Percentiles rank a stretch among this genome's conserved stretches.
Conservation (phyloP, 1,284 basidiomycete genomes). For the Vanrija humicola region DNA sequence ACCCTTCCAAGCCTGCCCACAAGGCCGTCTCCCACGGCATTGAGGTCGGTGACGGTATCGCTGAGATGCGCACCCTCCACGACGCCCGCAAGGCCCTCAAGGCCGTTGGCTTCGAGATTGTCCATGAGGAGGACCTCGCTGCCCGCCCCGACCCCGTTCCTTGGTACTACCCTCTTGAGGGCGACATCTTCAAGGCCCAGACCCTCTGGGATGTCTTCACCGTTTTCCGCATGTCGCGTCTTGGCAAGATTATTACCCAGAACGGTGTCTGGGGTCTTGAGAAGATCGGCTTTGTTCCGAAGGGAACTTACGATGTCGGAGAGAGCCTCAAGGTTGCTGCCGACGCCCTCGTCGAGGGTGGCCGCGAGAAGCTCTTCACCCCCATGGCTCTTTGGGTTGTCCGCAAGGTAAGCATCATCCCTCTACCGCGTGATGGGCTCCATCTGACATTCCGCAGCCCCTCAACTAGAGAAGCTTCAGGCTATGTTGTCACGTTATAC, state of each 20-base stretch:
- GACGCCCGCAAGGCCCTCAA: conserved; percentile 73
- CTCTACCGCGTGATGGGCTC: background rate
- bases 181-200: conserved; percentile 86
- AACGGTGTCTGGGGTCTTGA: conserved; percentile 75
- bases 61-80: conserved; percentile 84
- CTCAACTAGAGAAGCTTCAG: conserved; percentile 7
- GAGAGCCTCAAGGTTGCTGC: conserved; percentile 82
- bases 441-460: conserved; percentile 1
- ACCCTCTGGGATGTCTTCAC: conserved; percentile 86
- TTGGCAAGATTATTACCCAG: conserved; percentile 82
- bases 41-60: conserved; percentile 92
- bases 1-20: conserved; percentile 79
- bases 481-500: conserved; percentile 1
- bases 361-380: conserved; percentile 70
- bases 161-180: conserved; percentile 97
- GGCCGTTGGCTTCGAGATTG: conserved; percentile 81
- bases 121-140: conserved; percentile 92
- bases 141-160: conserved; percentile 68
- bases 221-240: conserved; percentile 83
- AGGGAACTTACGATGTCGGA: conserved; percentile 88
- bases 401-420: conserved; percentile 19
- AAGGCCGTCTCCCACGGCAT: conserved; percentile 87
- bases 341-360: conserved; percentile 75
- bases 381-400: conserved; percentile 44
- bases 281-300: conserved; percentile 73